These are phyloP conservation scores for Corylus avellana DNA, from an alignment of 306 rosid species.

Conservation along the genomic window DNA sequence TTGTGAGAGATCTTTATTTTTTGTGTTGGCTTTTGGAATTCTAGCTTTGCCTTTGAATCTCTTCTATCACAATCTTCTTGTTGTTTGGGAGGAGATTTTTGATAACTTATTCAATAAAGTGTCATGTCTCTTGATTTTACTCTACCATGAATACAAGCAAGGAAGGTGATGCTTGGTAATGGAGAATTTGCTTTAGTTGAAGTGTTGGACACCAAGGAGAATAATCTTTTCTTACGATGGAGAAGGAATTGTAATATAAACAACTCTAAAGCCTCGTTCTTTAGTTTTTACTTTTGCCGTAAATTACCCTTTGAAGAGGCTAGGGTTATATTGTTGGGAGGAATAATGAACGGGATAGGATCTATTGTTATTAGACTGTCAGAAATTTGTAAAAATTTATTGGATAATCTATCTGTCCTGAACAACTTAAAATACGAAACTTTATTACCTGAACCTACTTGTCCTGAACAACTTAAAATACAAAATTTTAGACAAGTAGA, in stretches of 20 bases:
- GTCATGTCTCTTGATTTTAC: neutral
- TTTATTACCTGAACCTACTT: too few relatives aligned
- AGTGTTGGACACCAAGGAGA: slow-evolving; percentile 1
- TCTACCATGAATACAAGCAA: neutral
- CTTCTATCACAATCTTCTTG: slow-evolving; percentile 10
- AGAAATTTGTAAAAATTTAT: too few relatives aligned
- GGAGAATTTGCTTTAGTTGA: slow-evolving; percentile 1
- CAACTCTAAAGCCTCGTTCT: neutral
- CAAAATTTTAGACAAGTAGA: too few relatives aligned
- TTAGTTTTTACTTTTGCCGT: neutral
- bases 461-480: too few relatives aligned
- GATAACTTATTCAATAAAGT: neutral
- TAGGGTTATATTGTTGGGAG: too few relatives aligned
- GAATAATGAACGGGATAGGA: too few relatives aligned
- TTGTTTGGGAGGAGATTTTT: neutral
- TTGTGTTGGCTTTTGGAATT: slow-evolving; percentile 27
- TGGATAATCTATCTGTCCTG: too few relatives aligned
- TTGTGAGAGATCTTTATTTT: slow-evolving; percentile 9
- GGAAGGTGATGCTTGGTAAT: neutral
- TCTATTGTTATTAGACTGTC: too few relatives aligned
- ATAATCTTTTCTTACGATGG: slow-evolving; percentile 36
- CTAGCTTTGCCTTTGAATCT: slow-evolving; percentile 11
- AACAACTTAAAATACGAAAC: too few relatives aligned
- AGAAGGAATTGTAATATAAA: slow-evolving; percentile 22
- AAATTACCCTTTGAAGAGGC: neutral